Evolutionary conservation across 192 early-diverging fungal species (phyloP).

Genomic region (Podila verticillata): DNA sequence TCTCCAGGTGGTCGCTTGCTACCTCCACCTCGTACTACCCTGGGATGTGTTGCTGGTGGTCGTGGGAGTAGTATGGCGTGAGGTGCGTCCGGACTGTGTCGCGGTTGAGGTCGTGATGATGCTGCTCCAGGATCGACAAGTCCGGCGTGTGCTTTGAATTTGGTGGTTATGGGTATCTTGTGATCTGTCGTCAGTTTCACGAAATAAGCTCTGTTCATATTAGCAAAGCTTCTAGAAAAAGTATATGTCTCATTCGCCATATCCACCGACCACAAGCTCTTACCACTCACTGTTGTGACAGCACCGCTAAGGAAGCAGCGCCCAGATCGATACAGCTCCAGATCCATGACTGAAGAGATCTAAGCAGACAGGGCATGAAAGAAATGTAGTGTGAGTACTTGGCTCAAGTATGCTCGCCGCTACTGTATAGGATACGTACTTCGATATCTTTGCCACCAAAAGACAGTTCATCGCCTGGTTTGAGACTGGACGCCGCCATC

Average conservation of each 20-base stretch:
- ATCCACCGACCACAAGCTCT: too few relatives aligned
- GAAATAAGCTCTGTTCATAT: neutral
- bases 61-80: slow-evolving; percentile 49
- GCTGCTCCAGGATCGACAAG: slow-evolving; percentile 1
- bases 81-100: slow-evolving; percentile 44
- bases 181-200: neutral
- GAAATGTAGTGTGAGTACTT: neutral
- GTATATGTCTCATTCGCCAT: too few relatives aligned
- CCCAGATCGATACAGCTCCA: slow-evolving; percentile 11
- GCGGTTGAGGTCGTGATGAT: slow-evolving; percentile 17
- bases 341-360: slow-evolving; percentile 4
- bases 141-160: slow-evolving; percentile 24
- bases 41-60: slow-evolving; percentile 35
- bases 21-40: slow-evolving; percentile 25
- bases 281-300: neutral
- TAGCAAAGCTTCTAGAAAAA: too few relatives aligned
- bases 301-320: slow-evolving; percentile 2
- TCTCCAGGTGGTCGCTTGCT: slow-evolving; percentile 34
- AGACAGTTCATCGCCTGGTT: slow-evolving; percentile 36
- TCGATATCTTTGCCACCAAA: slow-evolving; percentile 44
- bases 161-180: neutral
- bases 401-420: too few relatives aligned
- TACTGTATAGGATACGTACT: neutral
- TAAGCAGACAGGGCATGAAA: neutral
- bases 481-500: neutral